Percentiles rank a stretch among this genome's conserved stretches.
These are phyloP conservation scores for Chytriomyces sp. DNA, from an alignment of 192 early-diverging fungal genomes.

Conservation along the genomic window DNA sequence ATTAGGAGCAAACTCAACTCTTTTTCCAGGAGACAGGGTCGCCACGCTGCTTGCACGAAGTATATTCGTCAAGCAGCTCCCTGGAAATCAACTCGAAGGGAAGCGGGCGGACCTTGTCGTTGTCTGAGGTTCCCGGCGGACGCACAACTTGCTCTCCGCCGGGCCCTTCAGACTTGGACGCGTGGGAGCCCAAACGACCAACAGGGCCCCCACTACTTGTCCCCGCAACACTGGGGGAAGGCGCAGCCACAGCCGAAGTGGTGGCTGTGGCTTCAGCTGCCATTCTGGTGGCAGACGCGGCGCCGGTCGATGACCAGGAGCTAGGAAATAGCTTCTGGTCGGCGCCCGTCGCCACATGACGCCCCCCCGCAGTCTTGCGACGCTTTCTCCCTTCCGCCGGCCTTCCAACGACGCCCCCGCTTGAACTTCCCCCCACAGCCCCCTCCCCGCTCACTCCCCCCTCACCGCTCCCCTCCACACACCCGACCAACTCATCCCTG, in stretches of 20 bases:
- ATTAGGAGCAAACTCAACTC: slow-evolving; percentile 20
- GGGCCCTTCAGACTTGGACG: too few species aligned
- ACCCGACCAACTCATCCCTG: too few species aligned
- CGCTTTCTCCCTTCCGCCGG: not conserved
- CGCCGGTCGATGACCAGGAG: slow-evolving; percentile 2
- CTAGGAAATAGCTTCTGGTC: not conserved
- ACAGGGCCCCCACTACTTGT: too few species aligned
- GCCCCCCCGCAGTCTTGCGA: too few species aligned
- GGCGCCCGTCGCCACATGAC: too few species aligned
- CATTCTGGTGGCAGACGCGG: not conserved
- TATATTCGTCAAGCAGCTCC: slow-evolving; percentile 25
- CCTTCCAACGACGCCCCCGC: not conserved
- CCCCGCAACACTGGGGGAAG: not conserved
- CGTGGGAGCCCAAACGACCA: too few species aligned
- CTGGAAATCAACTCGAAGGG: slow-evolving; percentile 24
- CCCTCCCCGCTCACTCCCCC: not conserved
- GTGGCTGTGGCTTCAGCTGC: not conserved
- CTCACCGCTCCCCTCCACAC: too few species aligned
- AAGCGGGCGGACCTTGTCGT: slow-evolving; percentile 22
- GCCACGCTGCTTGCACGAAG: slow-evolving; percentile 29
- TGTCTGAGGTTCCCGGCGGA: not conserved
- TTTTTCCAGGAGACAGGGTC: slow-evolving; percentile 54
- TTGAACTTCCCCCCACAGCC: not conserved
- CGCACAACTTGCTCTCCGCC: too few species aligned
- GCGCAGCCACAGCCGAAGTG: not conserved